A percentile compares a stretch with the other conserved stretches of the same genome.
Conservation (phyloP, 2,329 filamentous ascomycete species). For the Sordariomycetes sp. region DNA sequence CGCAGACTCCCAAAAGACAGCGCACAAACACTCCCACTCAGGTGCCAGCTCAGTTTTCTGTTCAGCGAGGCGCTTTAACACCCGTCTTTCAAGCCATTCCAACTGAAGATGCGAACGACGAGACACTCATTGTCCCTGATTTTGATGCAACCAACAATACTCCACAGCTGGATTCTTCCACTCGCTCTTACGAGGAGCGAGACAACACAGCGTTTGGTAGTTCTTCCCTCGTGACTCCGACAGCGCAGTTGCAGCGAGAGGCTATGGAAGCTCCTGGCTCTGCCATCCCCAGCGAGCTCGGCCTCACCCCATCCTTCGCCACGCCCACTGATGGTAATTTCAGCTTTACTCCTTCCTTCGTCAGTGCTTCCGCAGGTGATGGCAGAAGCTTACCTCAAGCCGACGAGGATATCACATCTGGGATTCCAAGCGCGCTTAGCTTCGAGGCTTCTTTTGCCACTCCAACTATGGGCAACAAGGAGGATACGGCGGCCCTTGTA, state of each 20-base stretch:
- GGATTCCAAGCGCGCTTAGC: no score
- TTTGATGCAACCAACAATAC: conserved; percentile 1
- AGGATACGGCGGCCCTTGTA: no score
- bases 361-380: no score
- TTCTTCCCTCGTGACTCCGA: neutral
- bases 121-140: conserved; percentile 6
- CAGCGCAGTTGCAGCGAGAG: conserved; percentile 1
- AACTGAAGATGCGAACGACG: neutral
- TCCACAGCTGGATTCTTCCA: neutral
- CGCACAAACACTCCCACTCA: no score
- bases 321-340: conserved; percentile 4
- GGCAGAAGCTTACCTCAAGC: no score
- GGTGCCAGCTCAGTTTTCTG: conserved; percentile 13
- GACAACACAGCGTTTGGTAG: neutral
- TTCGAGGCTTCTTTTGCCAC: no score
- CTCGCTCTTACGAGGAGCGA: neutral
- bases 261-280: conserved; percentile 2
- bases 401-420: no score
- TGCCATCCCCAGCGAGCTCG: conserved; percentile 1
- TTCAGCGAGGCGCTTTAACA: conserved; percentile 3
- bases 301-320: conserved; percentile 1
- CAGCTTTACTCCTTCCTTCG: conserved; percentile 4
- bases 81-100: neutral
- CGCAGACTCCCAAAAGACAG: no score
- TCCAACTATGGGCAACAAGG: no score